Percentiles rank a stretch among this genome's conserved stretches.
Evolutionary conservation across 1,139 yeast genomes (phyloP).

Genomic region (Chernovozyma sophiae-reginae): DNA sequence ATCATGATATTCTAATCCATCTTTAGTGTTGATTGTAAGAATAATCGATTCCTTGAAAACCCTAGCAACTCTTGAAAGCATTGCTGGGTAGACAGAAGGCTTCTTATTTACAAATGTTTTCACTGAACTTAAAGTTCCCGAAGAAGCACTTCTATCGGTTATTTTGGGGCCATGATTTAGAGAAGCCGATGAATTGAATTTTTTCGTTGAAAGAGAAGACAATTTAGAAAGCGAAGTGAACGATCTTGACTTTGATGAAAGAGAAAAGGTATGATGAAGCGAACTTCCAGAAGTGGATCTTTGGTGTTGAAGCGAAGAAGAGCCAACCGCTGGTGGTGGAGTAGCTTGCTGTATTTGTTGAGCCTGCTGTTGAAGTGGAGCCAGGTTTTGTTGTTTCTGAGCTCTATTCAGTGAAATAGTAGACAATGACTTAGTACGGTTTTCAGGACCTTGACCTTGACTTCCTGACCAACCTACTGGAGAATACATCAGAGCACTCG

Average conservation of each 20-base stretch:
- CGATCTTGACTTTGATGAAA: conserved; percentile 41
- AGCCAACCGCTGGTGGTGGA: conserved; percentile 2
- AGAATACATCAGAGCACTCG: conserved; percentile 2
- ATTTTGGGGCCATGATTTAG: conserved; percentile 13
- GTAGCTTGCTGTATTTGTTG: conserved; percentile 4
- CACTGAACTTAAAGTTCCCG: conserved; percentile 26
- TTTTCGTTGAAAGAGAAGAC: conserved; percentile 40
- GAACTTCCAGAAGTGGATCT: background rate
- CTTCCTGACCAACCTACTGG: conserved; percentile 3
- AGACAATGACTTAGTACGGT: conserved; percentile 6
- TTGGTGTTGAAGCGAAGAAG: conserved; percentile 4
- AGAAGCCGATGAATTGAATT: conserved; percentile 35
- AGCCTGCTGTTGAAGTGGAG: conserved; percentile 10
- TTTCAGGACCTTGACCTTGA: conserved; percentile 6
- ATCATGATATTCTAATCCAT: conserved; percentile 92
- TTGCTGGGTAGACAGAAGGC: conserved; percentile 82
- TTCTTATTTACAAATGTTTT: conserved; percentile 43
- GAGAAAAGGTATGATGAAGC: conserved; percentile 34
- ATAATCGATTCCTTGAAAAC: conserved; percentile 69
- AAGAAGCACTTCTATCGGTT: conserved; percentile 28
- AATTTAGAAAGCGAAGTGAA: conserved; percentile 42
- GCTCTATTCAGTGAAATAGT: conserved; percentile 1
- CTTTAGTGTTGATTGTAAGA: conserved; percentile 78
- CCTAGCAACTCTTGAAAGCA: conserved; percentile 79
- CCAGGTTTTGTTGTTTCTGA: conserved; percentile 9